phyloP scores from a whole-genome alignment of 2,329 filamentous ascomycete species.

The Beauveria australis region DNA sequence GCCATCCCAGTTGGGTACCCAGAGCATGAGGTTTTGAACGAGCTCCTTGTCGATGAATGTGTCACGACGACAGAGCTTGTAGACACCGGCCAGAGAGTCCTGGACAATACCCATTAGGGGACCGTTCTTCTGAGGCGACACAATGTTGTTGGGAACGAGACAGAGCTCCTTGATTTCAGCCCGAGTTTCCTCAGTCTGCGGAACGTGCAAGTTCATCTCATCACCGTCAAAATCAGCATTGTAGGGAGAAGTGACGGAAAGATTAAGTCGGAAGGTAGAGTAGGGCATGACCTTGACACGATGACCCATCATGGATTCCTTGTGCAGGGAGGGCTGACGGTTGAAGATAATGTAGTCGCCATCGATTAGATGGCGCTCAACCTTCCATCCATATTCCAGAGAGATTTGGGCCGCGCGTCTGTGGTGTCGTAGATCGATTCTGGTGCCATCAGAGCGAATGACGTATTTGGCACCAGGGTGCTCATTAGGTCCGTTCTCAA shows the following conservation, averaged over 20 bases:
- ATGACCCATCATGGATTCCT: slow-evolving; percentile 99
- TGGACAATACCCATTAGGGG: slow-evolving; percentile 99
- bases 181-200: slow-evolving; percentile 92
- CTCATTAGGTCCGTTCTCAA: slow-evolving; percentile 88
- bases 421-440: slow-evolving; percentile 91
- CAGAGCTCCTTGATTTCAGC: slow-evolving; percentile 91
- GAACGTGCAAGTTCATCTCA: slow-evolving; percentile 99
- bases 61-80: slow-evolving; percentile 93
- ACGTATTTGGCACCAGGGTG: slow-evolving; percentile 97
- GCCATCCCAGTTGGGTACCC: slow-evolving; percentile 97
- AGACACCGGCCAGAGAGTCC: slow-evolving; percentile 90
- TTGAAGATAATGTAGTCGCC: slow-evolving; percentile 99
- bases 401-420: slow-evolving; percentile 79
- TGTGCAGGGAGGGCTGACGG: slow-evolving; percentile 96
- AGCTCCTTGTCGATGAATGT: slow-evolving; percentile 82
- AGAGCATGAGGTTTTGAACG: slow-evolving; percentile 95
- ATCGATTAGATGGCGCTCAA: slow-evolving; percentile 91
- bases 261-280: slow-evolving; percentile 93
- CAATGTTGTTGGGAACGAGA: slow-evolving; percentile 97
- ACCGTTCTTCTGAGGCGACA: slow-evolving; percentile 92
- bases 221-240: slow-evolving; percentile 99
- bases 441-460: slow-evolving; percentile 83
- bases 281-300: slow-evolving; percentile 97
- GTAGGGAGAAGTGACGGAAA: slow-evolving; percentile 97
- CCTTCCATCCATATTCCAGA: slow-evolving; percentile 95